Base-by-base conservation (phyloP, 805 yeast species). In the Nakazawaea molendinolei region DNA sequence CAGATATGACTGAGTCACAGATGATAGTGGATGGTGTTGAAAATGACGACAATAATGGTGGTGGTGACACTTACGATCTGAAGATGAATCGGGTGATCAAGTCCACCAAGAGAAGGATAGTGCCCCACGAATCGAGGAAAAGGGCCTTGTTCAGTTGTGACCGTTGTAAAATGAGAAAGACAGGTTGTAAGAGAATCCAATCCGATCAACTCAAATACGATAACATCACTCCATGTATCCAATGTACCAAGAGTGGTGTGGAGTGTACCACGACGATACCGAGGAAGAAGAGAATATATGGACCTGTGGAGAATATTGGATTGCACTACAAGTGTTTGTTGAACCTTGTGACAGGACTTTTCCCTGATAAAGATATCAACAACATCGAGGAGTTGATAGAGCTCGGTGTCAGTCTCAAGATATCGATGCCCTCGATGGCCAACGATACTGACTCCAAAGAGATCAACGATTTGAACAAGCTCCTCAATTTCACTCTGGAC, bases 101-200 rank as follows among this genome's bases (percentile, higher is more conserved):
- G 23, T 39, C 39, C 9, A 40, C 42, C 25, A 61, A 52, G 42
- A 50, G 68, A 23, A 44, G 69, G 21, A 46, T 53, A 5, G 69
- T 67, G 0, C 49, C 65, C 0, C 53, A 62, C 1, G 66, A 60
- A 28, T 48, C 52, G 17, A 45, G 71, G 16, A 58, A 61, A 30
- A 43, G 73, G 31, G 71, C 71, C 0, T 55, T 63, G 3, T 67
- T 57, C 47, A 56, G 65, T 7, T 69, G 74, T 40, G 73, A 69
- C 44, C 44, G 71, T 10, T 69, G 74, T 42, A 67, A 67, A 46
- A 34, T 53, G 10, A 50, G 66, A 27, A 68, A 68, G 51, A 60
- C 63, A 24, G 63, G 62, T 27, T 68, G 74, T 46, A 53, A 57
- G 23, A 43, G 73, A 24, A 38, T 56, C 2, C 60, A 52, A 7